Base-by-base conservation (phyloP, 148 eudicot genomes). In the Camellia granthamiana region DNA sequence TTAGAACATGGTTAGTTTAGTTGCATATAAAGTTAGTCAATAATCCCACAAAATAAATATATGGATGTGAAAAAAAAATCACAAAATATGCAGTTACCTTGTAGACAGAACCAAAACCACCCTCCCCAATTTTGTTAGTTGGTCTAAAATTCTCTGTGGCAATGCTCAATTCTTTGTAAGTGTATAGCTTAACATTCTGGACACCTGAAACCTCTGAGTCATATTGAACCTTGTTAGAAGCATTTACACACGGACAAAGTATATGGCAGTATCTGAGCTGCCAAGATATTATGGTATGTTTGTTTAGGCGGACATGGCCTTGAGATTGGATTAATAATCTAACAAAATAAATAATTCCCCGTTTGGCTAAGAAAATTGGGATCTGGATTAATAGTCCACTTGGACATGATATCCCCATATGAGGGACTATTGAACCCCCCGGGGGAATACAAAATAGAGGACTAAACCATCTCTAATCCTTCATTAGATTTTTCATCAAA, bases 61-160 rank as follows among this genome's bases (percentile, higher is more conserved):
- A 21, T 5, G 5, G 19, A 1, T 30, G 38, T 30, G 38, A 51
- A 69, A 18, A 0, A 23, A 19, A 2, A 9, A 72, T n/a, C 38
- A 76, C 18, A 16, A 74, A 38, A 13, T 18, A 8, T 13, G 42
- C 43, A 78, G 21, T 79, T 84, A 93, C 98, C 98, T 92, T 94
- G 82, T 86, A 94, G 65, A 94, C 98, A 15, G 88, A 85, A 86
- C 98, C 98, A 81, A 89, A 94, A 68, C 98, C 98, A 56, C 98
- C 98, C 76, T 85, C 84, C 64, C 98, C 98, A 79, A 94, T 88
- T 84, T 90, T 94, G 75, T 89, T 91, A 14, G 81, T 84, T 42
- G 74, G 68, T 72, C 84, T 87, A 74, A 94, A 94, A 81, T 89
- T 82, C 61, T 77, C 80, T 1, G 98, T 91, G 51, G 98, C 98